Percentiles rank a stretch among this genome's conserved stretches.
Evolutionary conservation across 2,329 filamentous ascomycete species (phyloP).

Genomic region (Fusarium algeriense): DNA sequence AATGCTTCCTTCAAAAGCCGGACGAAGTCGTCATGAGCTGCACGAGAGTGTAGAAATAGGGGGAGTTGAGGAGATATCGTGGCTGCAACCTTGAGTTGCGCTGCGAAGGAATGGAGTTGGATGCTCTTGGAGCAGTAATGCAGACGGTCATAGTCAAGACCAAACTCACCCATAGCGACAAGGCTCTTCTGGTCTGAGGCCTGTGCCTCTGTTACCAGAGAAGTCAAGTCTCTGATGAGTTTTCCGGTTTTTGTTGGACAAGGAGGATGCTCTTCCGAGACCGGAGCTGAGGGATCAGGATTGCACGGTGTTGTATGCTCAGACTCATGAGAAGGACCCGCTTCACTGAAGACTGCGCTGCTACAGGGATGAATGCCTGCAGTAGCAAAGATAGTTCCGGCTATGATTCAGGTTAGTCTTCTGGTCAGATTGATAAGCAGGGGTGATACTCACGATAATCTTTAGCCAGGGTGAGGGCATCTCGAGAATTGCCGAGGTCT

Average conservation of each 20-base stretch:
- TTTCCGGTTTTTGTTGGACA: constrained; percentile 59
- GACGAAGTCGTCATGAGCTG: constrained; percentile 88
- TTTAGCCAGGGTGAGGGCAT: constrained; percentile 79
- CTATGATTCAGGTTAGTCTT: constrained; percentile 56
- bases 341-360: constrained; percentile 79
- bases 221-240: constrained; percentile 71
- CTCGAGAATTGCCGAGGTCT: constrained; percentile 80
- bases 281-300: constrained; percentile 61
- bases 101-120: constrained; percentile 87
- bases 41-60: constrained; percentile 91
- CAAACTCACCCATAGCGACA: constrained; percentile 93
- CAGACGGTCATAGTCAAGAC: constrained; percentile 94
- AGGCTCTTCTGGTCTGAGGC: constrained; percentile 58
- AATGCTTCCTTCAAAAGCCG: constrained; percentile 71
- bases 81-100: constrained; percentile 83
- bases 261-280: constrained; percentile 61
- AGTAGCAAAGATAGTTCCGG: constrained; percentile 86
- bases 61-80: constrained; percentile 79
- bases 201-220: constrained; percentile 72
- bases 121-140: constrained; percentile 82
- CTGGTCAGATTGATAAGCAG: constrained; percentile 3
- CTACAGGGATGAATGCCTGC: constrained; percentile 95
- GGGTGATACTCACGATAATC: constrained; percentile 72
- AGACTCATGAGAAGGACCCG: constrained; percentile 58
- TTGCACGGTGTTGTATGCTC: constrained; percentile 67